Base-by-base conservation (phyloP, 495 filamentous ascomycete species). In the Clohesyomyces aquaticus region DNA sequence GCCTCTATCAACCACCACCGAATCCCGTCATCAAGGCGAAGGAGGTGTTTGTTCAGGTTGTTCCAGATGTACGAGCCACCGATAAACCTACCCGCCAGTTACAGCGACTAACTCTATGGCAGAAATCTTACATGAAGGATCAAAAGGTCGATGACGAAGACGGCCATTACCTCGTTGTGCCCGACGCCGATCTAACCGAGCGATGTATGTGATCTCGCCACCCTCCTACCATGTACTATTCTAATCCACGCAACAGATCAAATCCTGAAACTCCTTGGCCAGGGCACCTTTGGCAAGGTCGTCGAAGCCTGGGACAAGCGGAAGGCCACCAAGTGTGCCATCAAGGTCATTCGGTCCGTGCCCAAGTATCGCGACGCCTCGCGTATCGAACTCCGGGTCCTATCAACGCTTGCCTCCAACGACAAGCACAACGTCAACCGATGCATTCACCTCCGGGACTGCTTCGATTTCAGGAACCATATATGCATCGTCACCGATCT, bases 401-500 rank as follows among this genome's bases (percentile, higher is more conserved):
- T 98, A 16, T 91, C 91, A 49, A 98, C 94, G 0, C 77, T 98
- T 26, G 85, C 91, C 45, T 87, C 87, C 19, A 97, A 98, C 77
- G 94, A 98, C 75, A 85, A 86, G 60, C 82, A 87, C 62, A 98
- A 98, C 72, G 86, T 90, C 43, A 98, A 98, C 76, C 88, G 94
- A 61, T 98, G 94, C 78, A 98, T 98, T 54, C 94, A 98, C 74
- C 81, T 98, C 23, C 86, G 93, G 26, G 94, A 98, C 71, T 97
- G 93, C 76, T 98, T 98, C 78, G 94, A 98, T 73, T 98, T 88
- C 79, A 85, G 93, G 21, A 94, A 94, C 53, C 94, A 98, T 74
- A 98, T 98, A 69, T 98, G 94, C 80, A 98, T 98, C 70, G 94
- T 98, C 68, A 98, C 95, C 73, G 94, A 97, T 74, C 80, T 98